Base-by-base conservation (phyloP, 1,284 basidiomycete genomes). In the Mycena citricolor region DNA sequence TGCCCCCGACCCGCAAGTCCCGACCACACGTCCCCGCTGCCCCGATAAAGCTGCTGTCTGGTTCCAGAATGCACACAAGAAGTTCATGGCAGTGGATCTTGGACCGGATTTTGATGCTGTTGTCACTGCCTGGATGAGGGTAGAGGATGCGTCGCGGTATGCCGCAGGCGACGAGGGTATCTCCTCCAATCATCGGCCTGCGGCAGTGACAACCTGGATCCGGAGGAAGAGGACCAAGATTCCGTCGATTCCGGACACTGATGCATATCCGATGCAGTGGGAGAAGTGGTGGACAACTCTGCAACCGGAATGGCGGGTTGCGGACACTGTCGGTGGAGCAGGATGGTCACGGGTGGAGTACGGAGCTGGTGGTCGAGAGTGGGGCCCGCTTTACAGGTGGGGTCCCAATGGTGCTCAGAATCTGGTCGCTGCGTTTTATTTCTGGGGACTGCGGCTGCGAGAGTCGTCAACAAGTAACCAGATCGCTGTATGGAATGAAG, bases 361-460 rank as follows among this genome's bases (percentile, higher is more conserved):
- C 19, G 33, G 33, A 1, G 33, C 13, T 3, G 34, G n/a, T 0
- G 39, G 37, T 10, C 11, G 8, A 17, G 45, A 41, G 4, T 47
- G 45, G 45, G 45, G 39, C 1, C 10, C 16, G 13, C 22, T 47
- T 2, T 42, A 25, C n/a, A 26, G 22, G 12, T 47, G 39, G 45
- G 45, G 45, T 1, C 32, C 33, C 11, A 35, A 40, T 10, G 34
- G 45, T 5, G 19, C 23, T 2, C 11, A 30, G 8, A 31, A 25
- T 12, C 2, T 46, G 5, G 28, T 47, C 1, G 26, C 32, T 0
- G 21, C 20, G 1, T 19, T 47, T 13, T 42, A 31, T 19, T 39
- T 39, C 36, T 45, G 43, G 43, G 43, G 43, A 1, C 25, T 37
- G 8, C 19, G 20, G 5, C 21, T 21, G 1, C 1, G 7, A 16